A percentile compares a stretch with the other conserved stretches of the same genome.
phyloP scores from a whole-genome alignment of 2,329 filamentous ascomycete species.

The Cladosporium sp. region DNA sequence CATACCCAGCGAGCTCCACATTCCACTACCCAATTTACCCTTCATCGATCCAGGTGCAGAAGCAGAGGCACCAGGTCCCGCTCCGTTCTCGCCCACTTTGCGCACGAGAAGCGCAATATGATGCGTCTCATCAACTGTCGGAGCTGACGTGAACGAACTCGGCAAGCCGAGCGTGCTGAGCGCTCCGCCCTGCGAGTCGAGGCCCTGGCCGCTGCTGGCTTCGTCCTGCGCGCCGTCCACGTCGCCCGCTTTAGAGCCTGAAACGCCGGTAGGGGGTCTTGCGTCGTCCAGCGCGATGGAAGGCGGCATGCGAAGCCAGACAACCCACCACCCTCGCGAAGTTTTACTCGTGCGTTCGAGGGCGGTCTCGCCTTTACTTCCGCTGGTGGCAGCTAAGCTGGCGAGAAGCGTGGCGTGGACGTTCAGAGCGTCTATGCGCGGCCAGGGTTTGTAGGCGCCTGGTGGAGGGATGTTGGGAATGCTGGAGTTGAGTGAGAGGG shows the following conservation, averaged over 20 bases:
- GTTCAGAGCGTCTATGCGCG: slow-evolving; percentile 56
- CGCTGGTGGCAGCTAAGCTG: slow-evolving; percentile 51
- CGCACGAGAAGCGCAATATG: slow-evolving; percentile 42
- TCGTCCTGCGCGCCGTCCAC: neutral
- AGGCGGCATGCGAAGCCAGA: slow-evolving; percentile 55
- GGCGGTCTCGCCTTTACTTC: slow-evolving; percentile 37
- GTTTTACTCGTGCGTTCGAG: slow-evolving; percentile 61
- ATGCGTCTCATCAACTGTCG: slow-evolving; percentile 18
- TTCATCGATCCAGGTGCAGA: slow-evolving; percentile 13
- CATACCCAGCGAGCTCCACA: slow-evolving; percentile 26
- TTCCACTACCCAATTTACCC: slow-evolving; percentile 23
- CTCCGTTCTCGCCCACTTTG: slow-evolving; percentile 32
- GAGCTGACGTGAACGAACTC: neutral
- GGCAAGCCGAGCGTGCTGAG: slow-evolving; percentile 5
- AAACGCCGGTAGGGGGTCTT: neutral
- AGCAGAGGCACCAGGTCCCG: slow-evolving; percentile 12
- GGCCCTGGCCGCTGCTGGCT: neutral
- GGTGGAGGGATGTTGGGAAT: slow-evolving; percentile 61
- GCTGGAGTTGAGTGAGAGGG: slow-evolving; percentile 56
- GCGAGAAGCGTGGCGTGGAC: slow-evolving; percentile 58
- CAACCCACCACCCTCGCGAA: slow-evolving; percentile 62
- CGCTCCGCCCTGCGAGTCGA: neutral
- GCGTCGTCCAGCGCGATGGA: slow-evolving; percentile 13
- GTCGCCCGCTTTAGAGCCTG: neutral
- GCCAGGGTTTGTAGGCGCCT: slow-evolving; percentile 41